Percentiles rank a stretch among this genome's conserved stretches.
Conservation (phyloP, 139 green algal genomes). For the Chlamydomonas eustigma region DNA sequence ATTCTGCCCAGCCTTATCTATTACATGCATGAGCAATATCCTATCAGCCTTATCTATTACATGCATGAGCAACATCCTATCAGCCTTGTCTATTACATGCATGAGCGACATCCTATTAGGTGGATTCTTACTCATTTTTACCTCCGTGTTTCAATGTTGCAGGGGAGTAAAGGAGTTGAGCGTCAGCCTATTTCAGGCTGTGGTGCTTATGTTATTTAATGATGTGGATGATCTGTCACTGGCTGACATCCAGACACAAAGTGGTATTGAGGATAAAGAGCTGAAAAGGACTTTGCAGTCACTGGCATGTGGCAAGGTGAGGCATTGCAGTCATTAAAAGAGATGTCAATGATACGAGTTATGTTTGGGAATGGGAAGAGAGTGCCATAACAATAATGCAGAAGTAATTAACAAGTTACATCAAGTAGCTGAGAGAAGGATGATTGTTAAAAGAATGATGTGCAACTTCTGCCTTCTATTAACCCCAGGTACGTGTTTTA, state of each 20-base stretch:
- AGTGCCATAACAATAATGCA: too few relatives aligned
- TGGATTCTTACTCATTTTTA: not conserved
- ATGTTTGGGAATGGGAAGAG: too few relatives aligned
- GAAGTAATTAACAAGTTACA: too few relatives aligned
- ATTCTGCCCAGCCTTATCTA: too few relatives aligned
- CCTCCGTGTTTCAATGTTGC: not conserved
- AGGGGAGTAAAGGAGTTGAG: conserved; percentile 81
- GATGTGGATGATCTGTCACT: conserved; percentile 63
- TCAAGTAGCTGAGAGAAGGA: too few relatives aligned
- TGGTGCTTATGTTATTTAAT: conserved; percentile 97
- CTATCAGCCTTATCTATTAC: too few relatives aligned
- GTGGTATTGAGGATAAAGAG: conserved; percentile 74
- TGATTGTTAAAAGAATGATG: not conserved
- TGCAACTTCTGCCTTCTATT: not conserved
- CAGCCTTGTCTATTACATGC: too few relatives aligned
- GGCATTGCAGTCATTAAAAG: too few relatives aligned
- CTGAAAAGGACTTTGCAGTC: conserved; percentile 86
- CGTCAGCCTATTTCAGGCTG: conserved; percentile 58
- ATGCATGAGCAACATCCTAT: too few relatives aligned
- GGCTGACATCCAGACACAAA: conserved; percentile 21
- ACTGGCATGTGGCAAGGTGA: conserved; percentile 84
- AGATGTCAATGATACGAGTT: too few relatives aligned
- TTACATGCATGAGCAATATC: too few relatives aligned
- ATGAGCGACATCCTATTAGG: not conserved
- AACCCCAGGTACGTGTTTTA: conserved; percentile 67